phyloP scores from a whole-genome alignment of 2,329 filamentous ascomycete species.

The Phymatotrichopsis omnivora region DNA sequence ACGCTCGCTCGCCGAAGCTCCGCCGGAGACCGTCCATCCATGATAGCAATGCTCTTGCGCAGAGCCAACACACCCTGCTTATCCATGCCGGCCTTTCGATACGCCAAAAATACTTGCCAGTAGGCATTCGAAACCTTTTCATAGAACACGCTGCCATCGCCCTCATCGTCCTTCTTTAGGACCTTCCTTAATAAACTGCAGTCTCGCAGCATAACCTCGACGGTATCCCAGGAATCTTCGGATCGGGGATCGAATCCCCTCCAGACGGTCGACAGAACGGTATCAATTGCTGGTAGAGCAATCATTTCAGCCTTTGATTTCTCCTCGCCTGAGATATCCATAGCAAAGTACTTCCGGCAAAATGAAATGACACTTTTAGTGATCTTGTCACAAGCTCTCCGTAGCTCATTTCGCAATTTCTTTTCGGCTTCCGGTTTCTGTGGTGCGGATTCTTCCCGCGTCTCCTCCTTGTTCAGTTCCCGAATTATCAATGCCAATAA shows the following conservation, averaged over 20 bases:
- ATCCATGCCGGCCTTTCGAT: constrained; percentile 23
- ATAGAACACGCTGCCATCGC: constrained; percentile 12
- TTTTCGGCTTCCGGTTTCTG: constrained; percentile 2
- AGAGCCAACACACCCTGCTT: constrained; percentile 23
- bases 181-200: too few species aligned
- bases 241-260: constrained; percentile 17
- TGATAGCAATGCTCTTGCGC: constrained; percentile 24
- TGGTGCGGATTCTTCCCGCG: not conserved
- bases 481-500: constrained; percentile 16
- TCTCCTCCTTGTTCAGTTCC: constrained; percentile 8
- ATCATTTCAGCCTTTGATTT: constrained; percentile 15
- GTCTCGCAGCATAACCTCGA: constrained; percentile 18
- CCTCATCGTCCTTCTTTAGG: constrained; percentile 3
- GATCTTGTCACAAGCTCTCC: constrained; percentile 17
- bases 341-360: constrained; percentile 25
- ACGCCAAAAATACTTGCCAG: constrained; percentile 23
- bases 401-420: constrained; percentile 8
- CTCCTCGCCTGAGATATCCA: constrained; percentile 21
- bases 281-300: constrained; percentile 22
- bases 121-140: constrained; percentile 26
- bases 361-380: constrained; percentile 21
- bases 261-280: constrained; percentile 21
- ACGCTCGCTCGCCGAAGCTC: constrained; percentile 27
- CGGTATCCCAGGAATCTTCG: constrained; percentile 19
- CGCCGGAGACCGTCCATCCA: constrained; percentile 25